Percentiles rank a stretch among this genome's conserved stretches.
phyloP scores from a whole-genome alignment of 2,329 filamentous ascomycete genomes.

The Elsinoe fawcettii region DNA sequence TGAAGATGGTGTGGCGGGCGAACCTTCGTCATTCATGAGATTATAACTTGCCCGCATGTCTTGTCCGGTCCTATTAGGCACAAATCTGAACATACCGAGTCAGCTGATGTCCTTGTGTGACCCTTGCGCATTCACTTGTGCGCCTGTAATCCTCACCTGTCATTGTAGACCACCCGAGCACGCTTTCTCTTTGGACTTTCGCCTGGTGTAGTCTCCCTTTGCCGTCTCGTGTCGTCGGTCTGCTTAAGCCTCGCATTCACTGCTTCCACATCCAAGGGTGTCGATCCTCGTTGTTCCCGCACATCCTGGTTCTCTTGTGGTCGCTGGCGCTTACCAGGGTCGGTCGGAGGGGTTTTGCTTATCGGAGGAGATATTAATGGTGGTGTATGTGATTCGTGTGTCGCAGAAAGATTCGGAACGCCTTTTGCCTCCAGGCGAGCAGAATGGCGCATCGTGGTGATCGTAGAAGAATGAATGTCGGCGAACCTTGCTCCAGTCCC shows the following conservation, averaged over 20 bases:
- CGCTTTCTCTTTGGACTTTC: slow-evolving; percentile 62
- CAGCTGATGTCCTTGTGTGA: background rate
- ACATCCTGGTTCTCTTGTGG: slow-evolving; percentile 22
- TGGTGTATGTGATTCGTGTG: slow-evolving; percentile 35
- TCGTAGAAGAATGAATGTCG: background rate
- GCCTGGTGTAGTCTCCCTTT: slow-evolving; percentile 54
- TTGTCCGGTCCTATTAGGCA: slow-evolving; percentile 86
- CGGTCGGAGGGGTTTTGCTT: slow-evolving; percentile 53
- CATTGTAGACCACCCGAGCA: slow-evolving; percentile 54
- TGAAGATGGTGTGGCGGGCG: slow-evolving; percentile 74
- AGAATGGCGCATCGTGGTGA: slow-evolving; percentile 11
- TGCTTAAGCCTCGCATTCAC: slow-evolving; percentile 55
- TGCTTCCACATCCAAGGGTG: slow-evolving; percentile 52
- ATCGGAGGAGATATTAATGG: slow-evolving; percentile 48
- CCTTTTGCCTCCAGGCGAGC: slow-evolving; percentile 14
- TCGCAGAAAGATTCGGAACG: slow-evolving; percentile 10
- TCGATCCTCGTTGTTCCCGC: slow-evolving; percentile 33
- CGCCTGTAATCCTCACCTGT: slow-evolving; percentile 31
- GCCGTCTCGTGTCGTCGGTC: slow-evolving; percentile 52
- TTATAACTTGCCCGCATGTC: slow-evolving; percentile 91
- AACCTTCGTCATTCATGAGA: slow-evolving; percentile 83
- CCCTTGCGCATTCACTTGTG: slow-evolving; percentile 1
- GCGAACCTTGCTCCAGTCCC: background rate
- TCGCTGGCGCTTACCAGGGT: slow-evolving; percentile 38
- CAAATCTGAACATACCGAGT: slow-evolving; percentile 60